A percentile compares a stretch with the other conserved stretches of the same genome.
phyloP scores from a whole-genome alignment of 345 rosid genomes.

The Syzygium grande region DNA sequence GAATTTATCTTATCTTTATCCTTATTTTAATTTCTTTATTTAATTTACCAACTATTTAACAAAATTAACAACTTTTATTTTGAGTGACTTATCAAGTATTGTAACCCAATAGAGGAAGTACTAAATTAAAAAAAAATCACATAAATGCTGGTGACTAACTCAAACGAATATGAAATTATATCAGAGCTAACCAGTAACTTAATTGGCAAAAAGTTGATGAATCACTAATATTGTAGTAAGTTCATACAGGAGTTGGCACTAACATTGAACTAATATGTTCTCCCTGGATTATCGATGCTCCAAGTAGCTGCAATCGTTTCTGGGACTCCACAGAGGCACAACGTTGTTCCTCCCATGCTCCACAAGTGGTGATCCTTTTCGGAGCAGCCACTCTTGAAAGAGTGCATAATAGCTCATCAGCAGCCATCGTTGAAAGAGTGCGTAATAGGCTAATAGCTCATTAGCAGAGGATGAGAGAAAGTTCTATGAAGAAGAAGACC shows the following conservation, averaged over 20 bases:
- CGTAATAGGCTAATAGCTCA: too few species aligned
- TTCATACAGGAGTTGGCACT: neutral
- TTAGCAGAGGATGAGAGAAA: too few species aligned
- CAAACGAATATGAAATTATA: neutral
- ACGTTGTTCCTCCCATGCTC: too few species aligned
- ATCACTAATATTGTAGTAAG: neutral
- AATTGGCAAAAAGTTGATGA: neutral
- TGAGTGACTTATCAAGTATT: neutral
- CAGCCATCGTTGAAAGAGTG: too few species aligned
- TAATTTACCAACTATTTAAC: neutral
- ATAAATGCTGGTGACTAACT: neutral
- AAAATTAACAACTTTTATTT: neutral
- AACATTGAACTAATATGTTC: neutral
- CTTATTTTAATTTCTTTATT: neutral
- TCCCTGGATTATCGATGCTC: too few species aligned
- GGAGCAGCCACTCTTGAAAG: too few species aligned
- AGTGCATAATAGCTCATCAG: too few species aligned
- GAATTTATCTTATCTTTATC: neutral
- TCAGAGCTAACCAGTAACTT: neutral
- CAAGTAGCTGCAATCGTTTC: too few species aligned
- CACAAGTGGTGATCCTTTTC: too few species aligned
- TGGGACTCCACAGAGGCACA: too few species aligned
- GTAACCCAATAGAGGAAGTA: neutral
- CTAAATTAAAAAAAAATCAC: neutral
- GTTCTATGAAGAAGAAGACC: too few species aligned